Base-by-base conservation (phyloP, 2,329 filamentous ascomycete species). In the Aspergillus sp. region DNA sequence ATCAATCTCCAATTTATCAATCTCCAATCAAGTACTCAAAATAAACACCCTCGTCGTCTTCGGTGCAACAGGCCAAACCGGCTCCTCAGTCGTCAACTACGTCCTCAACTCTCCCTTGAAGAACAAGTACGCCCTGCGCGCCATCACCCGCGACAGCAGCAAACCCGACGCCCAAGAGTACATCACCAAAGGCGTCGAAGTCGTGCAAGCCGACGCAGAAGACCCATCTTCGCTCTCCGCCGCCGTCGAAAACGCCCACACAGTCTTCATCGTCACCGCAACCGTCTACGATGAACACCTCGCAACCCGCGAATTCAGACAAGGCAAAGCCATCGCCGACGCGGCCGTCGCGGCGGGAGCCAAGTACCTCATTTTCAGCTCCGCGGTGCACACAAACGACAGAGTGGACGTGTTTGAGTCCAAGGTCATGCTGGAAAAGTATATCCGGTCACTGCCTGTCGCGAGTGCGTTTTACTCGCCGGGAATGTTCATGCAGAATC, bases 31-130 rank as follows among this genome's bases (percentile, higher is more conserved):
- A 19, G 4, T 19, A 19, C 19, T 19, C 19, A 19, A 19, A 19
- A 19, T 19, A 4, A 19, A 19, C 19, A 19, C 19, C 34, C 57
- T 74, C 30, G 66, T 63, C 26, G 63, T 78, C 12, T 73, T 77
- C 35, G 74, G 74, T 9, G 73, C 73, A 11, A 78, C 75, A 1
- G 73, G 75, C 47, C 65, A 72, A 30, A 75, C 78, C 56, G 74
- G 75, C 31, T 57, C 69, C 7, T 72, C 71, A 7, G 59, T 77
- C 19, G 58, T 76, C 40, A 54, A 68, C 40, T 57, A 64, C 19
- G 60, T 77, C 6, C 62, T 76, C 9, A 64, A 64, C 36, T 66
- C 74, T 48, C 51, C 67, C 1, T 64, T 77, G n/a, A 70, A 69
- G 4, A 47, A 64, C 29, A 47, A 67, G 39, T 78, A 70, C 61